These are phyloP conservation scores for Teratosphaeria gauchensis DNA, from an alignment of 2,329 filamentous ascomycete species.

Conservation along the genomic window DNA sequence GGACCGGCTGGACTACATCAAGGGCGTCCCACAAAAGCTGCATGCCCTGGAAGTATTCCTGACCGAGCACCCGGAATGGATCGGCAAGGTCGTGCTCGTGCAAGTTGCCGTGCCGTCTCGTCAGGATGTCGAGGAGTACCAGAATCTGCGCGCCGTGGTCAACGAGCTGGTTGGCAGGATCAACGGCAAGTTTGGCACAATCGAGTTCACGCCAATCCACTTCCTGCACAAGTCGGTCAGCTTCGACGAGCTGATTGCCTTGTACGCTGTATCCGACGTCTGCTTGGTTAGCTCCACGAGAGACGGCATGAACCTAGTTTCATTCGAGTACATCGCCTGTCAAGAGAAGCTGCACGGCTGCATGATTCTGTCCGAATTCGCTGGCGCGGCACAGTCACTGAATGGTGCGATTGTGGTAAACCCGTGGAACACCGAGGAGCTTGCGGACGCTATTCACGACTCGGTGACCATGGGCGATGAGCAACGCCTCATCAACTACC, in stretches of 20 bases:
- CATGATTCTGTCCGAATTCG: conserved; percentile 93
- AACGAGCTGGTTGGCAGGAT: conserved; percentile 96
- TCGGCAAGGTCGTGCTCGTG: conserved; percentile 90
- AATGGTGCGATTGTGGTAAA: conserved; percentile 93
- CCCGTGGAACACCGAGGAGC: conserved; percentile 95
- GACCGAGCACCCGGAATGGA: conserved; percentile 95
- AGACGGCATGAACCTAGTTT: conserved; percentile 97
- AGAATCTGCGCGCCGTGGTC: conserved; percentile 87
- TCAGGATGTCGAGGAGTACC: conserved; percentile 95
- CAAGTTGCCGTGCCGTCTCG: conserved; percentile 92
- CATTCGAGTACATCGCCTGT: conserved; percentile 94
- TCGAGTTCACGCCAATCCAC: conserved; percentile 98
- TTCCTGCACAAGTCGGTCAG: conserved; percentile 94
- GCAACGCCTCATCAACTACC: conserved; percentile 75
- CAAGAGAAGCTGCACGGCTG: conserved; percentile 84
- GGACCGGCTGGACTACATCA: conserved; percentile 96
- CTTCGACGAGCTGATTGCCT: conserved; percentile 87
- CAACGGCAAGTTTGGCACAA: conserved; percentile 92
- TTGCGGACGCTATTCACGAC: conserved; percentile 86
- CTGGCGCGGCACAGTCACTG: conserved; percentile 86
- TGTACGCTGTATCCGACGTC: conserved; percentile 86
- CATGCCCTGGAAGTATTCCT: conserved; percentile 95
- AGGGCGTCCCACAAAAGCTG: conserved; percentile 94
- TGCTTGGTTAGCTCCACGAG: conserved; percentile 92
- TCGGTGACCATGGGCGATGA: conserved; percentile 95